Conservation (phyloP, 352 stramenopile genomes). For the Pythium aquatile region DNA sequence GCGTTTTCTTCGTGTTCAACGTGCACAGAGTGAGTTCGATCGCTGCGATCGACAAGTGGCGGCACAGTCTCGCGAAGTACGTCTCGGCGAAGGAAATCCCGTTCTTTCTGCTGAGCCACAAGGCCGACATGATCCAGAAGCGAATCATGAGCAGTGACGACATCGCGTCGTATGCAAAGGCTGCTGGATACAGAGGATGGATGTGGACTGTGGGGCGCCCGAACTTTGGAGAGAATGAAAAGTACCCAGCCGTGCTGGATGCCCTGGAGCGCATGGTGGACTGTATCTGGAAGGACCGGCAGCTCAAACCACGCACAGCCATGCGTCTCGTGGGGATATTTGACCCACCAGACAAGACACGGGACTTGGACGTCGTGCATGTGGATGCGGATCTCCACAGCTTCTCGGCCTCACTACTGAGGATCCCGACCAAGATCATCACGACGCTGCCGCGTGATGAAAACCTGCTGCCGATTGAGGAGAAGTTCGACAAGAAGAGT, state of each 20-base stretch:
- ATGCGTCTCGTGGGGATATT: constrained; percentile 40
- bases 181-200: constrained; percentile 73
- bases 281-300: constrained; percentile 20
- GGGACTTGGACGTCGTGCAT: constrained; percentile 48
- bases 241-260: constrained; percentile 67
- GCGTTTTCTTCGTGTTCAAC: constrained; percentile 89
- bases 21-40: constrained; percentile 87
- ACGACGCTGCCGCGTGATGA: constrained; percentile 74
- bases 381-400: constrained; percentile 58
- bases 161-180: constrained; percentile 74
- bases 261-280: constrained; percentile 77
- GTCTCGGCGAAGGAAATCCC: constrained; percentile 72
- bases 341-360: constrained; percentile 34
- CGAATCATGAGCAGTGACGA: constrained; percentile 86
- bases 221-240: constrained; percentile 83
- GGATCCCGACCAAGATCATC: constrained; percentile 72
- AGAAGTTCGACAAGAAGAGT: constrained; percentile 25
- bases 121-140: constrained; percentile 82
- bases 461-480: constrained; percentile 43
- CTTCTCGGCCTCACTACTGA: constrained; percentile 64
- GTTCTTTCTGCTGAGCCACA: constrained; percentile 81
- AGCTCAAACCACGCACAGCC: constrained; percentile 5
- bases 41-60: constrained; percentile 82
- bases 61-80: constrained; percentile 65
- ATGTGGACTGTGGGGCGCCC: constrained; percentile 81